Base-by-base conservation (phyloP, 2,329 filamentous ascomycete genomes). In the Penicillium sp. region DNA sequence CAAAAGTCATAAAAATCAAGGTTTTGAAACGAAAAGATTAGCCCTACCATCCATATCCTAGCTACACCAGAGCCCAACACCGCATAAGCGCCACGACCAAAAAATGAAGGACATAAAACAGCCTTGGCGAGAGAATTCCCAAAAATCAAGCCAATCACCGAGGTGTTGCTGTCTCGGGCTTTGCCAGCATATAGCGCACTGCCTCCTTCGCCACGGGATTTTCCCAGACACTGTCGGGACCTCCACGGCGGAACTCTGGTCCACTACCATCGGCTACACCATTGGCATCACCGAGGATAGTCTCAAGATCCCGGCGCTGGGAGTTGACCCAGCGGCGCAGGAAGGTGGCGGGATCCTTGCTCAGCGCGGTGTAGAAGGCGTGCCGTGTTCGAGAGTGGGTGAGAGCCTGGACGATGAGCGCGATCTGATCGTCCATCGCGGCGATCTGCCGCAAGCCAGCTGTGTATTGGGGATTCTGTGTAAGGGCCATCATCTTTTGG, bases 361-460 rank as follows among this genome's bases (percentile, higher is more conserved):
- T 86, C 64, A 98, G 82, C 5, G 87, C 86, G 6, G 86, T 87
- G 76, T 95, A 89, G 80, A 99, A 99, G 15, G 88, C 86, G 74
- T 96, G 91, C 74, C 96, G 96, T 25, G 92, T 91, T 73, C 96
- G 96, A 28, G 90, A 91, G 66, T 92, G 88, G 31, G 88, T 84
- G 47, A 97, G 85, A 1, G 91, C 91, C 74, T 96, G 92, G 58
- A 97, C 82, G 20, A 96, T 83, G 14, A 90, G 83, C 0, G 92
- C 90, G 3, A 98, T 83, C 67, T 96, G 90, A 59, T 96, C 92
- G 71, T 99, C 95, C 20, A 96, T 82, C 5, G 79, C 77, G 31
- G 86, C 83, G 55, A 97, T 91, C 62, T 92, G 88, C 66, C 90
- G 89, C 34, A 98, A 84, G 70, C 88, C 89, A 41, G 83, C 79